Evolutionary conservation across 345 rosid species (phyloP), one percentile per base, ranked within the genome.

Genomic region (Syzygium oleosum): DNA sequence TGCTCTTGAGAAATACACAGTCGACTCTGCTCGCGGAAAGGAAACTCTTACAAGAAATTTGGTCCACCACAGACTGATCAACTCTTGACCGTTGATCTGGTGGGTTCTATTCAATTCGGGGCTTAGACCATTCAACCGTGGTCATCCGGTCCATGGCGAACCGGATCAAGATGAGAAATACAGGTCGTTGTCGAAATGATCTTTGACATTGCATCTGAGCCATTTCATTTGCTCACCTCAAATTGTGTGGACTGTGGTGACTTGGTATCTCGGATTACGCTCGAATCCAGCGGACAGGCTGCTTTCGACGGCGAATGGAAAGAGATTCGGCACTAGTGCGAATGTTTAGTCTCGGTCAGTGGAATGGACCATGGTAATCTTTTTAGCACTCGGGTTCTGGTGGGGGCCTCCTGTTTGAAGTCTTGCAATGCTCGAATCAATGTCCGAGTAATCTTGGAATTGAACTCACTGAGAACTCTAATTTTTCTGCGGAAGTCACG

Each of bases 21-120:
- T 65, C 1, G 79, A 73, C 25, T 9, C 25, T 68, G 17, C 5
- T 68, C 25, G 5, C 10, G 46, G 25, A 38, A 19, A 1, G 7
- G 25, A 34, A 8, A 2, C 10, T 12, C 14, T 34, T 31, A 43
- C 22, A 43, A 17, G 10, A 17, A 73, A 73, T 34, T 34, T 11
- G 46, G 49, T 73, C 25, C 0, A 5, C 46, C 2, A 0, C 11
- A 1, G 80, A 34, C 4, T 2, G 0, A 17, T 41, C 11, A 6
- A 38, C 27, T 34, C 25, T 34, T 0, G 12, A 38, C 49, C 4
- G 4, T 73, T 21, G 46, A 73, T 73, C 27, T 21, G 11, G 27
- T 9, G 14, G 27, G 49, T 1, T 10, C 1, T 19, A 73, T 1
- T 43, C 46, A 6, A 43, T 43, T 2, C 1, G 8, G 25, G 49